Evolutionary conservation across 306 rosid species (phyloP), one percentile per base, ranked within the genome.

Genomic region (Vigna unguiculata): DNA sequence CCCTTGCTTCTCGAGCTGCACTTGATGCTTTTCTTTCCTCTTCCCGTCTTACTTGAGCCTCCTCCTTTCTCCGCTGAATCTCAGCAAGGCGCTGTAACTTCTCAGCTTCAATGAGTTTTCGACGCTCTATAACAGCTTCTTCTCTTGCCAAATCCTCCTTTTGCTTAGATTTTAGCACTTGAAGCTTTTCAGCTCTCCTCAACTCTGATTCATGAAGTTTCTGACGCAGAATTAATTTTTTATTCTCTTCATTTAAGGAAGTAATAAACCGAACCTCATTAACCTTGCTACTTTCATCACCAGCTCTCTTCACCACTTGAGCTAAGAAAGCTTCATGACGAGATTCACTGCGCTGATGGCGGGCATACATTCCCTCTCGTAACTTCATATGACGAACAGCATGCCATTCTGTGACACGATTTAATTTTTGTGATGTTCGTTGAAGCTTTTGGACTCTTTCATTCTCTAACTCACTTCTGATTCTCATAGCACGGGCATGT

Each of bases 11-110:
- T 72, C 98, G 93, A 40, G 94, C 98, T 46, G 97, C 98, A 86
- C 98, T 95, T 66, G 98, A 92, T 72, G 98, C 98, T 84, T 95
- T 95, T 73, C 97, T 90, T 70, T 95, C 98, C 87, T 92, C 98
- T 85, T 95, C 98, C 87, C 98, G 91, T 84, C 98, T 90, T 72
- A 89, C 83, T 72, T 80, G 95, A 82, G 98, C 98, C 82, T 95
- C 98, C 90, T 95, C 98, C 83, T 95, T 95, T 86, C 87, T 95
- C 83, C 93, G 82, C 82, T 92, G 98, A 55, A 92, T 95, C 86
- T 95, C 98, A 83, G 96, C 91, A 78, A 95, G 98, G 38, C 98
- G 97, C 85, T 92, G 98, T 78, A 95, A 83, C 88, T 95, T 95
- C 78, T 95, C 98, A 71, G 98, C 97, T 80, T 95, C 98, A 79